These are phyloP conservation scores for Spinellus fusiger DNA, from an alignment of 192 early-diverging fungal genomes.

Conservation along the genomic window DNA sequence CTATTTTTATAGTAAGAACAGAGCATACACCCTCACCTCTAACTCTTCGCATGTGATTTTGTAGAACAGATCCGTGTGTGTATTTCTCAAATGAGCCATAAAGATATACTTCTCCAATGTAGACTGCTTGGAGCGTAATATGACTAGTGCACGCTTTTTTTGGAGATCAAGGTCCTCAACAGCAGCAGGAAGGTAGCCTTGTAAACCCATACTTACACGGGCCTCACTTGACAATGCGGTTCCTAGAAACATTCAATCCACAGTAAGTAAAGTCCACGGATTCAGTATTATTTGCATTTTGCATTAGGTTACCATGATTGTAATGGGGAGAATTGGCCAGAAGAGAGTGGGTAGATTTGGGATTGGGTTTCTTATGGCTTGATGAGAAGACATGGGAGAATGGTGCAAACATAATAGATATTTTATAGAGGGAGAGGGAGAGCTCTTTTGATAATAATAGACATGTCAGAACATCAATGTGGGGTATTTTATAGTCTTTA, in stretches of 20 bases:
- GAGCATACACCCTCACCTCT: slow-evolving; percentile 41
- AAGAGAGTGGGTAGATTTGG: no score
- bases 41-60: slow-evolving; percentile 68
- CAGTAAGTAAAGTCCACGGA: background rate
- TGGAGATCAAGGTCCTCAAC: slow-evolving; percentile 73
- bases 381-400: no score
- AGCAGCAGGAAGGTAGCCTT: slow-evolving; percentile 66
- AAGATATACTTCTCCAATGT: slow-evolving; percentile 83
- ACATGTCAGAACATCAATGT: no score
- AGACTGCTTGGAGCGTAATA: slow-evolving; percentile 61
- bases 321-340: slow-evolving; percentile 6
- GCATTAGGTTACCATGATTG: slow-evolving; percentile 1
- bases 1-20: background rate
- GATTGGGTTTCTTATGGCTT: background rate
- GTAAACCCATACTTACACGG: slow-evolving; percentile 55
- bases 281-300: background rate
- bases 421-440: no score
- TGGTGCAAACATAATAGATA: no score
- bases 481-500: no score
- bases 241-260: slow-evolving; percentile 34
- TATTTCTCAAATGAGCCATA: slow-evolving; percentile 76
- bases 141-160: slow-evolving; percentile 65
- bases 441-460: no score
- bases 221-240: slow-evolving; percentile 43
- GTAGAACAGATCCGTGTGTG: slow-evolving; percentile 81